These are phyloP conservation scores for Harringtonia aguacate DNA, from an alignment of 2,329 filamentous ascomycete genomes.

Conservation along the genomic window DNA sequence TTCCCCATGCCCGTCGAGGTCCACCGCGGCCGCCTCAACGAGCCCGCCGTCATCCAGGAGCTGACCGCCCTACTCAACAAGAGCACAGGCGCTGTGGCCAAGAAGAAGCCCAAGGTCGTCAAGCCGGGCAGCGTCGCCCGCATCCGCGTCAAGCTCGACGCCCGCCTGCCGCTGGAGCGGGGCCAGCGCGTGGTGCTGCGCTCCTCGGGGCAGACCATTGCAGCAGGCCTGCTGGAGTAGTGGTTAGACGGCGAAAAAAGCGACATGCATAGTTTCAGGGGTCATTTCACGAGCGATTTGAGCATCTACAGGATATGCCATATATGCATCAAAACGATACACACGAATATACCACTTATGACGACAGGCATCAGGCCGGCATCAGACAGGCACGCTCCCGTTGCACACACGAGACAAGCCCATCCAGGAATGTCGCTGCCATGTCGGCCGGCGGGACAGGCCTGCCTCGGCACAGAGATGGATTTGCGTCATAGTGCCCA, in stretches of 20 bases:
- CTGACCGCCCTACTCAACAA: constrained; percentile 72
- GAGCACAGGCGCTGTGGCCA: constrained; percentile 58
- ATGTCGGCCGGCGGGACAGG: too few relatives aligned
- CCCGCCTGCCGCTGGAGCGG: constrained; percentile 67
- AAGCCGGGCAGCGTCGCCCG: constrained; percentile 70
- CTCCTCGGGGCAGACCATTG: constrained; percentile 72
- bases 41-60: constrained; percentile 60
- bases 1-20: constrained; percentile 85
- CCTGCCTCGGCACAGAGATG: too few relatives aligned
- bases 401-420: too few relatives aligned
- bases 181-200: constrained; percentile 74
- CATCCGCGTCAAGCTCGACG: constrained; percentile 62
- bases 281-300: too few relatives aligned
- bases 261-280: not conserved
- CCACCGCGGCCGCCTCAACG: constrained; percentile 74
- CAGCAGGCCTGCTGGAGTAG: constrained; percentile 72
- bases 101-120: constrained; percentile 78
- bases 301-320: too few relatives aligned
- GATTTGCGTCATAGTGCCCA: too few relatives aligned
- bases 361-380: too few relatives aligned
- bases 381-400: too few relatives aligned
- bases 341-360: too few relatives aligned
- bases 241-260: too few relatives aligned
- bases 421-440: too few relatives aligned
- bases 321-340: too few relatives aligned